Base-by-base conservation (phyloP, 202 grass and related monocot species). In the Thinopyrum obtusiflorum region DNA sequence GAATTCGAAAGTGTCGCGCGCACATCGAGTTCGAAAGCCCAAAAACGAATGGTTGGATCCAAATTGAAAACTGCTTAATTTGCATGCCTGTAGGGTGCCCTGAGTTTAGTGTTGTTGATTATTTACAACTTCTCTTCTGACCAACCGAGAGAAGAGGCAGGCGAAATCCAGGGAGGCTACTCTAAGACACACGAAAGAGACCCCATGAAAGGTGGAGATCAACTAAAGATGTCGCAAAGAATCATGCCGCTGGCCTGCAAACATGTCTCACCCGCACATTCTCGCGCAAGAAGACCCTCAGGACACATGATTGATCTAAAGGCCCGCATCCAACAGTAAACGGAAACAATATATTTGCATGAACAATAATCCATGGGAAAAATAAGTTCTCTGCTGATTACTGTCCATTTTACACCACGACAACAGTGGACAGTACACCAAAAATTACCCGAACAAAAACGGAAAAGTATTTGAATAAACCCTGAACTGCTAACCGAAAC, bases 71-170 rank as follows among this genome's bases (percentile, higher is more conserved):
- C n/a, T 2, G 35, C 29, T 85, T 44, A 53, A 47, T 47, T 47
- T 67, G 40, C 51, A 31, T 68, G 44, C 26, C 63, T 82, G 23
- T 55, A 97, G 95, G 88, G 90, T 68, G 87, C 84, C n/a, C 61
- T 97, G 78, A 87, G 87, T 83, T 86, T 94, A 80, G 68, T 97
- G 20, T 62, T 97, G 29, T 65, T 97, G 76, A 84, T 97, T 57
- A 93, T 97, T 68, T 97, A 97, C 82, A 97, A 97, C 72, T 97
- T 94, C 80, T 97, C 95, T 97, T 80, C 83, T 93, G 35, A 94
- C 82, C 0, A 92, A 93, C 64, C 92, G 90, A 14, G 92, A 91
- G 84, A 91, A 92, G 73, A 94, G 84, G 65, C 92, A 97, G 88
- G 95, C 95, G 14, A 97, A 91, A 77, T 97, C 95, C 67, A 87